Conservation (phyloP, 2,329 filamentous ascomycete genomes). For the Penicillium sp. region DNA sequence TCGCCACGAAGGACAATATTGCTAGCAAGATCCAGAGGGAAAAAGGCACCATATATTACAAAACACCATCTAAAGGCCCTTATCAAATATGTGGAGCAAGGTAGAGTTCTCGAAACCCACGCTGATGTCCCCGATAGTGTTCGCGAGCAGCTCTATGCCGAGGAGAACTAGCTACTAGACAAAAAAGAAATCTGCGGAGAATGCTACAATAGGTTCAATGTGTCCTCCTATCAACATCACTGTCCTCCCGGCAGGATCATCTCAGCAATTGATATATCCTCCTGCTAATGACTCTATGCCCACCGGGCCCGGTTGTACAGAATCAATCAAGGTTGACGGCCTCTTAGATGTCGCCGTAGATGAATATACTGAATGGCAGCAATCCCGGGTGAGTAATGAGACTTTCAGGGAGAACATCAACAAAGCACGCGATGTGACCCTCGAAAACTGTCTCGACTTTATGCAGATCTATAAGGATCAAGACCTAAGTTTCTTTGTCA, state of each 20-base stretch:
- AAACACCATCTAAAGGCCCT: no score
- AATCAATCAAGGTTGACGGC: conserved; percentile 6
- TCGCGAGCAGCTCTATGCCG: conserved; percentile 36
- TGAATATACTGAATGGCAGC: conserved; percentile 21
- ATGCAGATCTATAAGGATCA: conserved; percentile 17
- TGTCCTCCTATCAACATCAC: neutral
- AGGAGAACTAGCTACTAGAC: conserved; percentile 33
- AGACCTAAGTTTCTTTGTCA: conserved; percentile 6
- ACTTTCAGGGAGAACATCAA: conserved; percentile 22
- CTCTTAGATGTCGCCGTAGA: conserved; percentile 18
- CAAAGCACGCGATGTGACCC: conserved; percentile 19
- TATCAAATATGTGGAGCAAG: conserved; percentile 27
- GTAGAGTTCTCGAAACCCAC: conserved; percentile 24
- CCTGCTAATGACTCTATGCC: conserved; percentile 1
- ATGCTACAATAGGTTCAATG: conserved; percentile 18
- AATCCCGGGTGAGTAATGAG: conserved; percentile 17
- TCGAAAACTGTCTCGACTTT: conserved; percentile 21
- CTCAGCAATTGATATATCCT: neutral
- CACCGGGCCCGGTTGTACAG: neutral
- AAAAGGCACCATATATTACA: no score
- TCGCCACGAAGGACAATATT: conserved; percentile 25
- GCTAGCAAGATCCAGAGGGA: no score
- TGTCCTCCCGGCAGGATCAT: neutral
- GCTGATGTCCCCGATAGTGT: conserved; percentile 36
- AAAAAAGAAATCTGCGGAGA: conserved; percentile 24